Evolutionary conservation across 805 yeast genomes (phyloP).

Genomic region (Lipomyces yamadae): DNA sequence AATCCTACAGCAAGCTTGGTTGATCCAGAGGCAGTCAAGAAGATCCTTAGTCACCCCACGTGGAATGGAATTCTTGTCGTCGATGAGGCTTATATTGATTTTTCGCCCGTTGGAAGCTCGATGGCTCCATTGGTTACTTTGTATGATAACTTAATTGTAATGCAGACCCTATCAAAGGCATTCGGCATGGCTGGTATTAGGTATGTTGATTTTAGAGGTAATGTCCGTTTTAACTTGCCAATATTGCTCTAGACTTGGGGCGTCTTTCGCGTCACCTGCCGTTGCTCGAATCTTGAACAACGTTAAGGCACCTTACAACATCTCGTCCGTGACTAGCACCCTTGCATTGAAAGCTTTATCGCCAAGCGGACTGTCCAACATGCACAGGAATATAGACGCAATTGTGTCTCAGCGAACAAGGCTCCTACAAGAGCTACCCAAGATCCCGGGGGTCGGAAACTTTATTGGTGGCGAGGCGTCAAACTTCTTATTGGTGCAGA

Average conservation of each 20-base stretch:
- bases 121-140: constrained; percentile 77
- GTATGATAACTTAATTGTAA: constrained; percentile 79
- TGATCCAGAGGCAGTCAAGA: constrained; percentile 54
- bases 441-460: constrained; percentile 67
- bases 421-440: constrained; percentile 59
- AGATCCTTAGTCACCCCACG: constrained; percentile 52
- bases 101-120: constrained; percentile 69
- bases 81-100: constrained; percentile 96
- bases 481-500: constrained; percentile 78
- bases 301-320: constrained; percentile 95
- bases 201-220: constrained; percentile 26
- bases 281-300: constrained; percentile 75
- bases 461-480: constrained; percentile 86
- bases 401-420: constrained; percentile 61
- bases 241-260: constrained; percentile 56
- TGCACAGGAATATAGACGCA: constrained; percentile 59
- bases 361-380: constrained; percentile 57
- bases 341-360: constrained; percentile 76
- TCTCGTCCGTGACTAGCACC: constrained; percentile 77
- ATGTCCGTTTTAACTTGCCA: not conserved
- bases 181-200: constrained; percentile 97
- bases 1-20: constrained; percentile 86
- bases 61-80: constrained; percentile 78
- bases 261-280: constrained; percentile 67
- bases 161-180: constrained; percentile 92